phyloP scores from a whole-genome alignment of 441 rosid genomes.

The Aleurites moluccanus region DNA sequence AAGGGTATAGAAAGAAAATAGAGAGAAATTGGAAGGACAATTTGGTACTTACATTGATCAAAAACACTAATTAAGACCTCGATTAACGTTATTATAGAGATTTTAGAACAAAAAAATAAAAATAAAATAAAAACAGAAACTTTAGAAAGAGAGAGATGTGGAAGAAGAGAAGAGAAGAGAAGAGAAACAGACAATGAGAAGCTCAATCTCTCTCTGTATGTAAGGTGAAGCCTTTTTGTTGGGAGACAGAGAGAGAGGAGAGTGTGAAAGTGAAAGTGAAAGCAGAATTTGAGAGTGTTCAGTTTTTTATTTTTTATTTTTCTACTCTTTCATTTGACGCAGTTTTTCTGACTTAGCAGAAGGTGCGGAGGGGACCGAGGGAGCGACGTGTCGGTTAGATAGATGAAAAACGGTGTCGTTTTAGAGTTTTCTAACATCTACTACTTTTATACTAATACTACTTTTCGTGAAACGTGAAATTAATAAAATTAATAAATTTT shows the following conservation, averaged over 20 bases:
- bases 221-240: constrained; percentile 5
- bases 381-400: background rate
- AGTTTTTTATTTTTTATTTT: background rate
- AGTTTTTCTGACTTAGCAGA: too few species aligned
- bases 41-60: constrained; percentile 18
- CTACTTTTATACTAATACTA: too few species aligned
- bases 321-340: background rate
- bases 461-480: too few species aligned
- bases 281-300: background rate
- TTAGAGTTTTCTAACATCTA: too few species aligned
- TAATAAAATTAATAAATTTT: too few species aligned
- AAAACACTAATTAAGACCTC: constrained; percentile 9
- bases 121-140: background rate
- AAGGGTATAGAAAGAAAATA: too few species aligned
- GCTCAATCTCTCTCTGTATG: background rate
- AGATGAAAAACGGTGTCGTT: too few species aligned
- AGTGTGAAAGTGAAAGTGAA: constrained; percentile 6
- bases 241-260: background rate
- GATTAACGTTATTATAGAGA: constrained; percentile 7
- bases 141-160: background rate
- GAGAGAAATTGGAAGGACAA: too few species aligned
- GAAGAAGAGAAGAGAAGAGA: too few species aligned
- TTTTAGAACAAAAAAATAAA: background rate
- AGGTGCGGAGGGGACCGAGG: background rate
- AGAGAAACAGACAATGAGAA: background rate